These are phyloP conservation scores for Lentinula raphanica DNA, from an alignment of 768 basidiomycete species.

Conservation along the genomic window DNA sequence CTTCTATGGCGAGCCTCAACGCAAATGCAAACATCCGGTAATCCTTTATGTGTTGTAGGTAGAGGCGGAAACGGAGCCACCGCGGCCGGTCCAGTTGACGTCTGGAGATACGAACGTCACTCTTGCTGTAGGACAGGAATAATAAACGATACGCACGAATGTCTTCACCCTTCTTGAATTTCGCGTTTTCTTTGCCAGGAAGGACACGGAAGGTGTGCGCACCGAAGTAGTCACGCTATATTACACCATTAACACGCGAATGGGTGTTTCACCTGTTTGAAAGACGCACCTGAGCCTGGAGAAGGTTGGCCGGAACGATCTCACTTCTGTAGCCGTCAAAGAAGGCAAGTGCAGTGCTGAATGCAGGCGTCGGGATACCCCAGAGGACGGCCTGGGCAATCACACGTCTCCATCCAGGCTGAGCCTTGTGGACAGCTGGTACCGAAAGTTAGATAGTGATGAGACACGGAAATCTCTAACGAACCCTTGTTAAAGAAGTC, in stretches of 20 bases:
- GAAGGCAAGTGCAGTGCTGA: conserved; percentile 96
- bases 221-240: conserved; percentile 95
- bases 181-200: conserved; percentile 85
- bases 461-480: conserved; percentile 3
- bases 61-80: conserved; percentile 88
- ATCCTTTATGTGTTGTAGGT: conserved; percentile 65
- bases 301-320: conserved; percentile 85
- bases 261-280: not conserved
- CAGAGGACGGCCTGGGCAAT: conserved; percentile 94
- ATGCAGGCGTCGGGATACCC: conserved; percentile 97
- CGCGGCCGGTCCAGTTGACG: conserved; percentile 98
- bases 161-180: conserved; percentile 74
- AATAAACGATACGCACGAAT: conserved; percentile 60
- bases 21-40: not conserved
- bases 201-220: conserved; percentile 96
- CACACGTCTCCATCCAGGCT: conserved; percentile 97
- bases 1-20: not conserved
- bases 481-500: conserved; percentile 95
- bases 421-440: conserved; percentile 84
- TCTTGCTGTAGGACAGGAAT: conserved; percentile 7
- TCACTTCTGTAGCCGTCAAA: conserved; percentile 99
- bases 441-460: conserved; percentile 4
- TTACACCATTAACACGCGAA: not conserved
- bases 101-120: conserved; percentile 40
- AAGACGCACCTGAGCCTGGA: conserved; percentile 78